Conservation (phyloP, 306 rosid species). For the Medicago ruthenica region DNA sequence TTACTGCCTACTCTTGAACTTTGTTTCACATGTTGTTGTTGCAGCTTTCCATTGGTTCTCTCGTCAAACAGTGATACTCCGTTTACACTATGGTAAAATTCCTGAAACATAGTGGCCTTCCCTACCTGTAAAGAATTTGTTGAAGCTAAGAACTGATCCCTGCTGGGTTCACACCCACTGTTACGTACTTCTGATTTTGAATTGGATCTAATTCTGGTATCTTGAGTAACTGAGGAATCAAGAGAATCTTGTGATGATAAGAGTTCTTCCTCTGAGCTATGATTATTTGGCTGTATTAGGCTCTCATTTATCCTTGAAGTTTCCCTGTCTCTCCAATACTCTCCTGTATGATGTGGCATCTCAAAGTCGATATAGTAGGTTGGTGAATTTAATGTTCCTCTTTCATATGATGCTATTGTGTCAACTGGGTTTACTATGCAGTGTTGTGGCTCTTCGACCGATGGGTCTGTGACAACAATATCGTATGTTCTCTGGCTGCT, state of each 20-base stretch:
- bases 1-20: slow-evolving; percentile 45
- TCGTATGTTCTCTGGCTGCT: slow-evolving; percentile 48
- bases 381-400: slow-evolving; percentile 46
- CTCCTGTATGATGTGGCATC: slow-evolving; percentile 47
- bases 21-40: slow-evolving; percentile 44
- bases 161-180: slow-evolving; percentile 45
- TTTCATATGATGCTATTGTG: slow-evolving; percentile 51
- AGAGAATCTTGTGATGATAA: slow-evolving; percentile 81
- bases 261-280: slow-evolving; percentile 65
- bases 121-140: slow-evolving; percentile 48
- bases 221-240: slow-evolving; percentile 75
- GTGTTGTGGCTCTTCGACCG: slow-evolving; percentile 57
- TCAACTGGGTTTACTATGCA: slow-evolving; percentile 51
- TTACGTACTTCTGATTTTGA: slow-evolving; percentile 70
- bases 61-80: slow-evolving; percentile 52
- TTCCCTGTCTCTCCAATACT: slow-evolving; percentile 48
- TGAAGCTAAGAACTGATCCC: slow-evolving; percentile 45
- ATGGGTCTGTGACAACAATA: slow-evolving; percentile 44
- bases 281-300: slow-evolving; percentile 47
- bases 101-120: slow-evolving; percentile 52
- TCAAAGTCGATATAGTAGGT: slow-evolving; percentile 46
- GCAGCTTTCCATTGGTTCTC: slow-evolving; percentile 48
- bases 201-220: slow-evolving; percentile 59
- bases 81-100: slow-evolving; percentile 59
- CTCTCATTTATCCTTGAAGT: slow-evolving; percentile 43